Evolutionary conservation across 1,284 basidiomycete species (phyloP), one percentile per base, ranked within the genome.

Genomic region (Mycosarcoma maydis): DNA sequence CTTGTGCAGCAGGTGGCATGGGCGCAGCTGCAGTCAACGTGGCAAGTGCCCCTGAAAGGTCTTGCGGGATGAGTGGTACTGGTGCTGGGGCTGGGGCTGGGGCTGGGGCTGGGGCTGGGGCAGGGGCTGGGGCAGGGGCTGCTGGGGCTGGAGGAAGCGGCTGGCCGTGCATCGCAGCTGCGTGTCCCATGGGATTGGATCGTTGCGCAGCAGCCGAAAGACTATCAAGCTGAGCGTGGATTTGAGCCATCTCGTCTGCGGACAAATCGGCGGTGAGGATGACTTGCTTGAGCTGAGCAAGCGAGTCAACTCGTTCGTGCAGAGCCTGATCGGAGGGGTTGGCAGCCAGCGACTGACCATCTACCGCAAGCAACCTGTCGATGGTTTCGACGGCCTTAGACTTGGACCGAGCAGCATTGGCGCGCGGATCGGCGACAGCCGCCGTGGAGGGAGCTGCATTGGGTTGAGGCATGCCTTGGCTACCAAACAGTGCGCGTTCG

Each of bases 191-290:
- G 59, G 50, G 68, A 22, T 48, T 44, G 17, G 47, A 23, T 26
- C 24, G 32, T 26, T 58, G 53, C 17, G 59, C 33, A 6, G 40
- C 41, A 24, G 54, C 43, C 29, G 88, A 85, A 17, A 93, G 83
- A 27, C 86, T 85, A 32, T 90, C 88, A 6, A 95, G 82, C 77
- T 93, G 91, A 29, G 84, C 82, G 0, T 92, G 85, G 51, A 95
- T 94, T 77, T 92, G 90, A 36, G 86, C 85, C 24, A 94, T 85
- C 77, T 94, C 90, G 23, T 88, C 87, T 72, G 90, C 88, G 2
- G 91, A 91, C 16, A 94, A 88, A 14, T 90, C 89, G 2, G 88
- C 80, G 17, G 75, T 86, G 76, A 90, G 88, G 1, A 93, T 90
- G 29, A 93, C 84, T 49, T 85, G 86, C 46, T 90, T 89, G 56